Evolutionary conservation across 306 rosid species (phyloP).

Genomic region (Cucumis melo): DNA sequence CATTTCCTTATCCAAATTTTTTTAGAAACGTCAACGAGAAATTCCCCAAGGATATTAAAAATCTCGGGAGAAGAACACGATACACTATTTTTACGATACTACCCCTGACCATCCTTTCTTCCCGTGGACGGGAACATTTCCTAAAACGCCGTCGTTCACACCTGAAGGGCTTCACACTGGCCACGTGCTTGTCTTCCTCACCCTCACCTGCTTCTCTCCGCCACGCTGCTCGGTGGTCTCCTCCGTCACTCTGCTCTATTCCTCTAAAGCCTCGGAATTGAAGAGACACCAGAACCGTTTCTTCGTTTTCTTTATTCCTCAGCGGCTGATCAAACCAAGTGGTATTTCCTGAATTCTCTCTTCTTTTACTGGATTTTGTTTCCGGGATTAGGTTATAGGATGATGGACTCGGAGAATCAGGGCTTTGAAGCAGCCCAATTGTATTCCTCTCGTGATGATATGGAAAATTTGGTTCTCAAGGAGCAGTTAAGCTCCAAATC

Average conservation of each 20-base stretch:
- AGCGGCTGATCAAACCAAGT: neutral
- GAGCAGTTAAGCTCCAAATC: slow-evolving; percentile 34
- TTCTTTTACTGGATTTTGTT: neutral
- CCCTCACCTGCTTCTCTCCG: neutral
- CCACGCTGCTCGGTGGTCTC: neutral
- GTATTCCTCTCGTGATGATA: slow-evolving; percentile 28
- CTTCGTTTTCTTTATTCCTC: neutral
- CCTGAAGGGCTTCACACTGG: neutral
- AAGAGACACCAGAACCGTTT: neutral
- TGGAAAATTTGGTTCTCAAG: slow-evolving; percentile 50
- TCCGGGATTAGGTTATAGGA: slow-evolving; percentile 10
- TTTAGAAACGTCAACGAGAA: neutral
- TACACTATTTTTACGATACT: neutral
- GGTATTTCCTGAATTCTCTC: neutral
- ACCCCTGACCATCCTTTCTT: neutral
- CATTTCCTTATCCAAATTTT: neutral
- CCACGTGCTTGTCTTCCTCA: slow-evolving; percentile 1
- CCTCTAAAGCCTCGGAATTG: neutral
- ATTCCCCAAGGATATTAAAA: neutral
- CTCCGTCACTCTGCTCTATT: neutral
- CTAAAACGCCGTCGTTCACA: neutral
- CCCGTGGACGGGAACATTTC: neutral
- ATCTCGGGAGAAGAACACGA: neutral
- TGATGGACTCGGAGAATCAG: slow-evolving; percentile 81
- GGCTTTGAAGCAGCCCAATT: slow-evolving; percentile 40